Evolutionary conservation across 805 yeast genomes (phyloP), one percentile per base, ranked within the genome.

Genomic region (Wickerhamomyces hampshirensis): DNA sequence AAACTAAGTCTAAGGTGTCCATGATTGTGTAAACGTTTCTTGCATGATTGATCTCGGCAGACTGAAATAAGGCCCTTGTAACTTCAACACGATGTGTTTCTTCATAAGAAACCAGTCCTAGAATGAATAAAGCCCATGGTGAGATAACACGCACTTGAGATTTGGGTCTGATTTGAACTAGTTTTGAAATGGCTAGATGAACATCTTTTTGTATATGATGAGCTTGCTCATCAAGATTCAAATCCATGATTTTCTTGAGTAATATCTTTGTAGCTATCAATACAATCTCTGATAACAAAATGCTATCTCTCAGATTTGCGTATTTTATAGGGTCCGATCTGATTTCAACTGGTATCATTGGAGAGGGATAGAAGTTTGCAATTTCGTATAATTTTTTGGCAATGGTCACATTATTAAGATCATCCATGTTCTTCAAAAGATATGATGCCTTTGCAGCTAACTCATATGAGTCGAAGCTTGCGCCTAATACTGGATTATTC

Each of bases 401-500:
- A 12, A 31, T 23, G 1, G 26, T 26, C 2, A 19, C 7, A 4
- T 39, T 36, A 31, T 30, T 21, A 8, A 44, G 43, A 18, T 47
- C 43, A 2, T 35, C 28, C 2, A 26, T 3, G 21, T 42, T 39
- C 18, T 48, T 32, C 31, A 43, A 18, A 10, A 65, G 42, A 51
- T 60, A 64, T 1, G 62, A 54, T 1, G 60, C 55, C 38, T 65
- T 65, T 4, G 65, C 62, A 8, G 58, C 54, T 5, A 59, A 31
- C 37, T 64, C 68, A 40, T 51, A 65, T 0, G 65, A 44, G 10
- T 56, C 63, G 4, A 53, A 44, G 1, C 67, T 57, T 6, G 68
- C 60, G 2, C 71, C 71, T 8, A 62, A 39, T 1, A 65, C 59
- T 0, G 71, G 71, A 39, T 65, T 63, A 37, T 65, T 65, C 67